These are phyloP conservation scores for Botrytis galanthina DNA, from an alignment of 2,329 filamentous ascomycete genomes.

Conservation along the genomic window DNA sequence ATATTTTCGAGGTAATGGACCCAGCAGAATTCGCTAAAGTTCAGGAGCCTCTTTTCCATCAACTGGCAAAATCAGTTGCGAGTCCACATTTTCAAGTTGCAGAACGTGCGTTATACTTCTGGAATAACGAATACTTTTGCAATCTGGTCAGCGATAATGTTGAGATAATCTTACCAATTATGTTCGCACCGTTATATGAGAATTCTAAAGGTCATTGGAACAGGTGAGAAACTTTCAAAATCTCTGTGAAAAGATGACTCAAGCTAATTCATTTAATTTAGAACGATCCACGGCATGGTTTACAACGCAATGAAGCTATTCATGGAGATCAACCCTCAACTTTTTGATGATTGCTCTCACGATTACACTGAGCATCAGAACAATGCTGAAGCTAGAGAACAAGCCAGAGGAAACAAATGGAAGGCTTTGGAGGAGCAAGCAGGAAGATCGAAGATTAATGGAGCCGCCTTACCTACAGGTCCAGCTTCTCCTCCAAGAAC, in stretches of 20 bases:
- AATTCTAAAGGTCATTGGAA: conserved; percentile 99
- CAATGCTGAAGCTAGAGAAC: conserved; percentile 80
- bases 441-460: conserved; percentile 58
- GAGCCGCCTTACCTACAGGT: conserved; percentile 41
- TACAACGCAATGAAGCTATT: conserved; percentile 99
- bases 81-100: conserved; percentile 99
- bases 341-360: conserved; percentile 98
- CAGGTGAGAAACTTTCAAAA: conserved; percentile 48
- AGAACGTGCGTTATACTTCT: conserved; percentile 96
- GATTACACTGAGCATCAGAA: conserved; percentile 97
- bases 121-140: conserved; percentile 99
- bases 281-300: conserved; percentile 99
- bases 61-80: conserved; percentile 94
- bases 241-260: neutral
- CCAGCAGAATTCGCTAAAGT: conserved; percentile 98
- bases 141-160: conserved; percentile 99
- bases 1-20: conserved; percentile 99
- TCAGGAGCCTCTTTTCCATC: conserved; percentile 94
- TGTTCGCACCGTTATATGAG: conserved; percentile 98
- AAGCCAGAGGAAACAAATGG: conserved; percentile 83
- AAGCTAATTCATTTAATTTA: conserved; percentile 45
- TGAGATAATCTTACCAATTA: conserved; percentile 95
- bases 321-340: conserved; percentile 98
- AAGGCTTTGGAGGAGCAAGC: conserved; percentile 80
- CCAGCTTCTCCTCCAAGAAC: conserved; percentile 39